phyloP scores from a whole-genome alignment of 169 alveolate species.

The Plasmodium cynomolgi region DNA sequence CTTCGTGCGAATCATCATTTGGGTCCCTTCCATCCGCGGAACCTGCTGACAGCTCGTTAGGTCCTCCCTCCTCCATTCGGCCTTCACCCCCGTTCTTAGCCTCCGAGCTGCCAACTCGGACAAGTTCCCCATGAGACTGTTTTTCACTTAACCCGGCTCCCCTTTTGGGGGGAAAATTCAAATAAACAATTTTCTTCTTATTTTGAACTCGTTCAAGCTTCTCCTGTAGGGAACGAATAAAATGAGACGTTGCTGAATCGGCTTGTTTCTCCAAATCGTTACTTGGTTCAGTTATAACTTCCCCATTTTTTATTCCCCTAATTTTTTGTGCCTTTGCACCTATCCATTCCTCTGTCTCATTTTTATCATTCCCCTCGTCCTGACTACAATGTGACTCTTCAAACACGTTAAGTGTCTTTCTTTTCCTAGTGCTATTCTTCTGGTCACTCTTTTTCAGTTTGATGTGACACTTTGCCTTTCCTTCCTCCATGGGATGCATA shows the following conservation, averaged over 20 bases:
- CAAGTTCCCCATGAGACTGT: neutral
- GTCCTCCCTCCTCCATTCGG: neutral
- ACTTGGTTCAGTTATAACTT: conserved; percentile 1
- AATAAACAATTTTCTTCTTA: conserved; percentile 40
- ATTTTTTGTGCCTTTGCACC: conserved; percentile 1
- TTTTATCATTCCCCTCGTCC: neutral
- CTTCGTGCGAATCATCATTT: neutral
- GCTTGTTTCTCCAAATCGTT: neutral
- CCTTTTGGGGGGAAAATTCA: neutral
- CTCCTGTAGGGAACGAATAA: conserved; percentile 32
- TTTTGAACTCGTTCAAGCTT: conserved; percentile 43
- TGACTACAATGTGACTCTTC: neutral
- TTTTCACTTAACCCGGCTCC: neutral
- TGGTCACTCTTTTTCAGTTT: conserved; percentile 1
- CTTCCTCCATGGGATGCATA: neutral
- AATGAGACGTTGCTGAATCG: conserved; percentile 3
- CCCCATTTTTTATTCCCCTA: conserved; percentile 39
- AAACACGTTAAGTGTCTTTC: neutral
- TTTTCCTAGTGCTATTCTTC: neutral
- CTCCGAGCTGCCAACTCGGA: neutral
- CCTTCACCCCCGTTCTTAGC: neutral
- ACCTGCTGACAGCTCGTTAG: neutral
- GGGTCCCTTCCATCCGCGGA: neutral
- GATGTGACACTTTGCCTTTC: conserved; percentile 11
- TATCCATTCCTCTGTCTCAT: neutral